phyloP scores from a whole-genome alignment of 1,139 yeast species.

The Kodamaea alishanica region DNA sequence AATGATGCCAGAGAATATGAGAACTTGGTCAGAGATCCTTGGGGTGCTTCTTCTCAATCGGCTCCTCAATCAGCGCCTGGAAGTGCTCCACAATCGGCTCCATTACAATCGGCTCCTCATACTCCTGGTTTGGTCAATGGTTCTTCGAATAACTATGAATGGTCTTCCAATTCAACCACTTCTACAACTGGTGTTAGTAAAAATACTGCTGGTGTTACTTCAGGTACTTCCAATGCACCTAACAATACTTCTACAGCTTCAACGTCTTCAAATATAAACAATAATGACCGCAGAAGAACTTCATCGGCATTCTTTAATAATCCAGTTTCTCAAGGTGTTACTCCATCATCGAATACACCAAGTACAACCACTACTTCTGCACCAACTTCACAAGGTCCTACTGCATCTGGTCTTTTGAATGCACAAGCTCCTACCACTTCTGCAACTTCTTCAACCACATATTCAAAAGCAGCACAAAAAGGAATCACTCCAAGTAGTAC shows the following conservation, averaged over 20 bases:
- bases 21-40: slow-evolving; percentile 48
- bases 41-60: slow-evolving; percentile 21
- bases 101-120: slow-evolving; percentile 32
- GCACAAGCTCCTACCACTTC: slow-evolving; percentile 4
- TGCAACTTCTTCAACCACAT: neutral
- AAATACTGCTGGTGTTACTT: slow-evolving; percentile 3
- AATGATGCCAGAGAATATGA: slow-evolving; percentile 53
- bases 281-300: slow-evolving; percentile 29
- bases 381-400: slow-evolving; percentile 13
- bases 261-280: slow-evolving; percentile 3
- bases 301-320: slow-evolving; percentile 30
- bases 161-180: slow-evolving; percentile 10
- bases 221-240: slow-evolving; percentile 5
- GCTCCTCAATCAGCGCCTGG: slow-evolving; percentile 1
- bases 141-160: slow-evolving; percentile 13
- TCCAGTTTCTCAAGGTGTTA: slow-evolving; percentile 5
- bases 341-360: slow-evolving; percentile 3
- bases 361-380: slow-evolving; percentile 3
- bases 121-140: slow-evolving; percentile 33
- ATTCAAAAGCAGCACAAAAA: neutral
- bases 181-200: slow-evolving; percentile 3
- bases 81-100: slow-evolving; percentile 5
- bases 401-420: slow-evolving; percentile 15
- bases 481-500: slow-evolving; percentile 1
- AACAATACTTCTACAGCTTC: slow-evolving; percentile 7